Evolutionary conservation across 2,329 filamentous ascomycete species (phyloP).

Genomic region (Penicillium occitanis): DNA sequence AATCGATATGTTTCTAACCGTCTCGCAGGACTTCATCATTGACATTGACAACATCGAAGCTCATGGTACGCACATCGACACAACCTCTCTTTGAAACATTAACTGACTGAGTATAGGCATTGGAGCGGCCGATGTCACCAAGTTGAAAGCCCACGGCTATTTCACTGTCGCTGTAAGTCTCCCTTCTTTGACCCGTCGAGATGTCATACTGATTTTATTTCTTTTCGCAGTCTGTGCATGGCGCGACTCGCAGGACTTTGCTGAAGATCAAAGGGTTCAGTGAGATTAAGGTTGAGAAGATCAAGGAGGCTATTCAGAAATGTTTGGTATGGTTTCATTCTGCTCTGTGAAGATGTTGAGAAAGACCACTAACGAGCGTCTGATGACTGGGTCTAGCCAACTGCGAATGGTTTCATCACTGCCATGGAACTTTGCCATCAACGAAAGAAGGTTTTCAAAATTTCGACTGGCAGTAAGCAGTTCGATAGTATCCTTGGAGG

Average conservation of each 20-base stretch:
- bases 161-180: constrained; percentile 60
- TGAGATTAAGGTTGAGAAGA: constrained; percentile 68
- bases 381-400: constrained; percentile 45
- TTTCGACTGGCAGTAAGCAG: constrained; percentile 69
- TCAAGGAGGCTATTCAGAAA: constrained; percentile 66
- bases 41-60: constrained; percentile 67
- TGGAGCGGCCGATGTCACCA: constrained; percentile 63
- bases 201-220: not conserved
- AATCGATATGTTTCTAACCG: not conserved
- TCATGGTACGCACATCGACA: constrained; percentile 50
- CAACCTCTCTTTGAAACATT: not conserved
- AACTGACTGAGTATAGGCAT: constrained; percentile 49
- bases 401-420: constrained; percentile 62
- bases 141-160: constrained; percentile 63
- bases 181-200: not conserved
- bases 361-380: not conserved
- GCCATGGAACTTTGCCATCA: constrained; percentile 63
- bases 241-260: constrained; percentile 59
- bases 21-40: constrained; percentile 58
- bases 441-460: constrained; percentile 62
- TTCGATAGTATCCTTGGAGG: constrained; percentile 65
- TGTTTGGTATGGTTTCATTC: constrained; percentile 50
- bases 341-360: not conserved
- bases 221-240: constrained; percentile 55
- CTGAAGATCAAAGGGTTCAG: constrained; percentile 70